Evolutionary conservation across 1,139 yeast genomes (phyloP).

Genomic region (Zygosaccharomyces sapae): DNA sequence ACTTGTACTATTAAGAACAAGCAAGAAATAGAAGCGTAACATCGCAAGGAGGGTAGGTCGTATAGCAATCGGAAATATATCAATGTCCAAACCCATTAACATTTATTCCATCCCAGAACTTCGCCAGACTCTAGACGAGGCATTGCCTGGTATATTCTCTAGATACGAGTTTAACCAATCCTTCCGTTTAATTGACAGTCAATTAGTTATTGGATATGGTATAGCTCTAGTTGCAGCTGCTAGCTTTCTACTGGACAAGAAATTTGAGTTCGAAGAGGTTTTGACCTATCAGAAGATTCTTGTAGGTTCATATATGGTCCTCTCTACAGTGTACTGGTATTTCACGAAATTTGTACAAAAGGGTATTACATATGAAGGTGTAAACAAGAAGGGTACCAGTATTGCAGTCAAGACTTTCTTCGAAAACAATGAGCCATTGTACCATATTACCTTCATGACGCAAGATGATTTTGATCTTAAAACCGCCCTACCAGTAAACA

Average conservation of each 20-base stretch:
- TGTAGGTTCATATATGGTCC: slow-evolving; percentile 47
- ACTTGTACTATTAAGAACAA: not conserved
- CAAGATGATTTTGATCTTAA: slow-evolving; percentile 12
- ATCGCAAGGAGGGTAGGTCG: not conserved
- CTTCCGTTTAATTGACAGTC: slow-evolving; percentile 54
- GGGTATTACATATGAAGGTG: slow-evolving; percentile 60
- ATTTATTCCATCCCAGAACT: slow-evolving; percentile 34
- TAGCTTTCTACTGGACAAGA: slow-evolving; percentile 65
- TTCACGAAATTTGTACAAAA: slow-evolving; percentile 51
- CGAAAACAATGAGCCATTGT: slow-evolving; percentile 24
- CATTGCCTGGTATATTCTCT: slow-evolving; percentile 40
- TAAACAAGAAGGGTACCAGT: slow-evolving; percentile 21
- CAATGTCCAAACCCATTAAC: slow-evolving; percentile 34
- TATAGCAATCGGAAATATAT: not conserved
- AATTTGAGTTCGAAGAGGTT: slow-evolving; percentile 45
- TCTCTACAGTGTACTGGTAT: slow-evolving; percentile 48
- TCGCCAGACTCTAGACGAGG: slow-evolving; percentile 30
- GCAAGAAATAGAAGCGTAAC: not conserved
- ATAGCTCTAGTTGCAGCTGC: slow-evolving; percentile 64
- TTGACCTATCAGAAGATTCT: slow-evolving; percentile 42
- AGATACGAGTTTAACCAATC: slow-evolving; percentile 62
- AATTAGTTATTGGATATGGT: slow-evolving; percentile 63
- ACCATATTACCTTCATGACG: slow-evolving; percentile 18
- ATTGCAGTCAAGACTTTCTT: slow-evolving; percentile 22
- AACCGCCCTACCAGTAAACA: slow-evolving; percentile 24